A percentile compares a stretch with the other conserved stretches of the same genome.
Evolutionary conservation across 352 stramenopile species (phyloP).

Genomic region (Pythium volutum): DNA sequence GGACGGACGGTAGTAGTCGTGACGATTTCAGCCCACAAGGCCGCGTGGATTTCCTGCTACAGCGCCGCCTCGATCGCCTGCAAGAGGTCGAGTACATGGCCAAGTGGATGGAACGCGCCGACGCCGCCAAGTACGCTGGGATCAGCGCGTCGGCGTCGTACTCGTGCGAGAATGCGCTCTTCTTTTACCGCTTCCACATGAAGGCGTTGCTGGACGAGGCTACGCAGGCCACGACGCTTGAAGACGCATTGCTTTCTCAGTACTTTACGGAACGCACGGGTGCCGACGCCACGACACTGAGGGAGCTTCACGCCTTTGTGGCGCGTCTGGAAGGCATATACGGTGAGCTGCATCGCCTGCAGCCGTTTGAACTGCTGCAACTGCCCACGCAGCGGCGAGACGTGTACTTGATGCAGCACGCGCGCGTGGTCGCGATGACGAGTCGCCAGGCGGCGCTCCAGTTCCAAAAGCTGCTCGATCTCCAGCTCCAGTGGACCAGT

Average conservation of each 20-base stretch:
- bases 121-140: slow-evolving; percentile 43
- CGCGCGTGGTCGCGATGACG: slow-evolving; percentile 94
- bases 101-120: slow-evolving; percentile 71
- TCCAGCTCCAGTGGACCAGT: slow-evolving; percentile 84
- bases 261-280: slow-evolving; percentile 44
- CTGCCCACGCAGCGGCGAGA: slow-evolving; percentile 89
- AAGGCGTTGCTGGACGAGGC: slow-evolving; percentile 63
- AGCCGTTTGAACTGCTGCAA: slow-evolving; percentile 95
- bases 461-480: slow-evolving; percentile 74
- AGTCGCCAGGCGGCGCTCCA: slow-evolving; percentile 93
- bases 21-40: slow-evolving; percentile 86
- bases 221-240: slow-evolving; percentile 6
- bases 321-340: slow-evolving; percentile 88
- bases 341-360: slow-evolving; percentile 88
- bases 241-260: slow-evolving; percentile 23
- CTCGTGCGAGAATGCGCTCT: slow-evolving; percentile 95
- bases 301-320: slow-evolving; percentile 48
- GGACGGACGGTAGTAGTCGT: background rate
- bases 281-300: slow-evolving; percentile 18
- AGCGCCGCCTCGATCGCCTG: slow-evolving; percentile 79
- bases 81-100: slow-evolving; percentile 92
- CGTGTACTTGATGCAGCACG: slow-evolving; percentile 95
- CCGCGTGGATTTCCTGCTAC: slow-evolving; percentile 84
- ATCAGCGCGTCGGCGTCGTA: slow-evolving; percentile 80
- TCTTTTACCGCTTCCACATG: slow-evolving; percentile 94